Percentiles rank a stretch among this genome's conserved stretches.
Evolutionary conservation across 306 rosid genomes (phyloP).

Genomic region (Malus fusca): DNA sequence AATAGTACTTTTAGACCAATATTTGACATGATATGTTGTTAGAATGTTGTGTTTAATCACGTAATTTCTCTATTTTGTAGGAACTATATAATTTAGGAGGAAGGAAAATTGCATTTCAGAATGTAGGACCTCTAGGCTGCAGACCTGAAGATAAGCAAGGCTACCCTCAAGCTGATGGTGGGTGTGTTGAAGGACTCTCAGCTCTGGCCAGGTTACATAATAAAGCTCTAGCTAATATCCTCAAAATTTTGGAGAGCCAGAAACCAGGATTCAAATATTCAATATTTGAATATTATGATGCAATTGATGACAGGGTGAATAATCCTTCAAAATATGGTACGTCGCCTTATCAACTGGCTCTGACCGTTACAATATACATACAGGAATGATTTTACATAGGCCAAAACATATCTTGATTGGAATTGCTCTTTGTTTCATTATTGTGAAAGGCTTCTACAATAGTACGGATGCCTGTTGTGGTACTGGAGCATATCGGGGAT

Average conservation of each 20-base stretch:
- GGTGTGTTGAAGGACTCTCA: conserved; percentile 11
- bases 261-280: conserved; percentile 51
- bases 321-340: conserved; percentile 53
- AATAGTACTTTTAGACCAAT: too few relatives aligned
- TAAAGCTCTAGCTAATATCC: conserved; percentile 19
- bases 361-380: too few relatives aligned
- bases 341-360: too few relatives aligned
- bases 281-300: conserved; percentile 3
- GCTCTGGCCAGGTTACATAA: conserved; percentile 25
- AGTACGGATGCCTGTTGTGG: neutral
- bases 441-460: neutral
- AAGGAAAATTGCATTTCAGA: conserved; percentile 43
- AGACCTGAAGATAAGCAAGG: conserved; percentile 2
- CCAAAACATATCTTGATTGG: too few relatives aligned
- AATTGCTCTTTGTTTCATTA: too few relatives aligned
- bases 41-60: too few relatives aligned
- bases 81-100: conserved; percentile 39
- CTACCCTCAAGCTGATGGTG: too few relatives aligned
- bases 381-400: too few relatives aligned
- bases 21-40: too few relatives aligned
- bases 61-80: conserved; percentile 9
- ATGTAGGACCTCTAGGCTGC: conserved; percentile 28
- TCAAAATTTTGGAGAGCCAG: conserved; percentile 18
- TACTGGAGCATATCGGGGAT: neutral
- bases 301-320: neutral